Evolutionary conservation across 2,329 filamentous ascomycete genomes (phyloP).

Genomic region (Aspergillus spinulosporus): DNA sequence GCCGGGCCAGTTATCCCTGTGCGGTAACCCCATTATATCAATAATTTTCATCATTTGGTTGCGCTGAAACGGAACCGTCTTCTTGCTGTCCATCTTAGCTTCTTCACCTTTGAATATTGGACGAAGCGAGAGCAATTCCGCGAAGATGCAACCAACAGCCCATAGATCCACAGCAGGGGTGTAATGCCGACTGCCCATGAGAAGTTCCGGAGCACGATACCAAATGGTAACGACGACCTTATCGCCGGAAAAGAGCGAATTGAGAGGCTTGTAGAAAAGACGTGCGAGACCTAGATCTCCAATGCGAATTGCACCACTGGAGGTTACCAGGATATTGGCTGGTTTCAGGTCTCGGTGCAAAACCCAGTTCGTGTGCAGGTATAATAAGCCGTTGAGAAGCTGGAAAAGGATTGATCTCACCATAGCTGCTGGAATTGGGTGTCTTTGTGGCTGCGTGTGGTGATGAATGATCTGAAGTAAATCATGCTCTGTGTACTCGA

Average conservation of each 20-base stretch:
- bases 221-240: conserved; percentile 99
- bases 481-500: conserved; percentile 98
- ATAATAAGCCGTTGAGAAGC: conserved; percentile 89
- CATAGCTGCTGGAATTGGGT: conserved; percentile 82
- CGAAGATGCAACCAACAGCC: conserved; percentile 97
- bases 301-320: conserved; percentile 84
- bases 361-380: conserved; percentile 95
- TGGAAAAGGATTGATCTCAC: conserved; percentile 93
- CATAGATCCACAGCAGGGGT: conserved; percentile 96
- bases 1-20: conserved; percentile 84
- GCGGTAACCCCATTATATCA: conserved; percentile 89
- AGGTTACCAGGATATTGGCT: conserved; percentile 98
- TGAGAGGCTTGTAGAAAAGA: conserved; percentile 89
- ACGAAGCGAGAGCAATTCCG: conserved; percentile 81
- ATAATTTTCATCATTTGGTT: conserved; percentile 99
- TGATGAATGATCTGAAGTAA: conserved; percentile 97
- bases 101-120: conserved; percentile 99
- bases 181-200: conserved; percentile 92
- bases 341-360: conserved; percentile 95
- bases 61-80: conserved; percentile 92
- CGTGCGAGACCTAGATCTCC: conserved; percentile 90
- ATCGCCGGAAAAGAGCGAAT: conserved; percentile 87
- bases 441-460: conserved; percentile 83
- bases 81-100: conserved; percentile 98
- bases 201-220: conserved; percentile 93